phyloP scores from a whole-genome alignment of 108 stramenopile species.

The Bacterosira constricta region DNA sequence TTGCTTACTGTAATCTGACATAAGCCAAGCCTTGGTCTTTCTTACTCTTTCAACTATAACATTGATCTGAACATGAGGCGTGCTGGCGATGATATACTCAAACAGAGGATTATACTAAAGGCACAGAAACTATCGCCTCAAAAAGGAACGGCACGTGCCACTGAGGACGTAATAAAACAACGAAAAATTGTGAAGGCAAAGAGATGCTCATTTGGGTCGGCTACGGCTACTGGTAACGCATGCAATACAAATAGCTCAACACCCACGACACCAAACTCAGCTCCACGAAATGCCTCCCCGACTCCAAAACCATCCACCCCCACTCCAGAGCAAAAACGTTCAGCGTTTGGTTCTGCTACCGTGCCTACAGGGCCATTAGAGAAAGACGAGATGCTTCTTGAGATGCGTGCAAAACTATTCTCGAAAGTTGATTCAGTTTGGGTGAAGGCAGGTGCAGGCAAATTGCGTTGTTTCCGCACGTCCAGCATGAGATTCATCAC shows the following conservation, averaged over 20 bases:
- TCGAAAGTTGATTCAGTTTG: background rate
- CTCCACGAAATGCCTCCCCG: background rate
- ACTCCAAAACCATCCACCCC: too few relatives aligned
- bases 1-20: too few relatives aligned
- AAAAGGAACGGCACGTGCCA: background rate
- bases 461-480: background rate
- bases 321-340: too few relatives aligned
- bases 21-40: too few relatives aligned
- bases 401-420: background rate
- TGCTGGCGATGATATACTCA: background rate
- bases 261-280: background rate
- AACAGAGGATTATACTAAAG: background rate
- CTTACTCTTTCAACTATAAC: too few relatives aligned
- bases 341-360: too few relatives aligned
- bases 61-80: too few relatives aligned
- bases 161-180: background rate
- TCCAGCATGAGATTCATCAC: background rate
- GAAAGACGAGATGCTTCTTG: background rate
- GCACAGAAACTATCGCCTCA: background rate
- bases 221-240: too few relatives aligned
- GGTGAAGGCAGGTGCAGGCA: background rate
- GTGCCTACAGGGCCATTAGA: too few relatives aligned
- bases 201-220: background rate
- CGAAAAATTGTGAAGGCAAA: background rate
- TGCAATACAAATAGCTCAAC: background rate